Evolutionary conservation across 2,329 filamentous ascomycete genomes (phyloP), one percentile per base, ranked within the genome.

Genomic region (Leptographium procerum): DNA sequence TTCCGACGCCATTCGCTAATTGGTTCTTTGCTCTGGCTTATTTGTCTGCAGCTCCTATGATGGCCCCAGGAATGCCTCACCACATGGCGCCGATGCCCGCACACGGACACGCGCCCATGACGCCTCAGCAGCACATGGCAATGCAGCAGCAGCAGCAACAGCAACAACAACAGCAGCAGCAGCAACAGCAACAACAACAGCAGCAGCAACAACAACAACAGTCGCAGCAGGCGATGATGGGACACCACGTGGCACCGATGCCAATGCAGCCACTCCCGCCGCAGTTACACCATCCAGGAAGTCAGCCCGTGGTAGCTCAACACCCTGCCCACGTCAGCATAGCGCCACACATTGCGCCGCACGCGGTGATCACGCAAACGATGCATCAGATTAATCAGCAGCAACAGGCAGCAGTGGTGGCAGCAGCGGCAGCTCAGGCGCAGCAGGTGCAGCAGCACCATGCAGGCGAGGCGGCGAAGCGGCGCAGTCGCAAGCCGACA

Each of bases 401-500:
- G 47, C 47, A 29, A 26, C 47, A 52, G 31, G 58, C 57, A 1
- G 78, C 82, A 65, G 72, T 79, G 66, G 72, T 79, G 33, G 76
- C 72, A 55, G 78, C 82, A 66, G 72, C 79, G 36, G 75, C 77
- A 16, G 79, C 83, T 65, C 72, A 79, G 34, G 76, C 72, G 55
- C 73, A 76, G 65, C 75, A 77, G 68, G 74, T 77, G 65, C 75
- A 77, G 57, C 73, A 76, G 57, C 73, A 76, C 70, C 73, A 78
- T 63, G 82, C 83, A 51, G 79, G 77, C 64, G 86, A 89, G 69
- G 78, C 83, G 62, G 85, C 87, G 52, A 90, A 91, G 71, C 84
- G 91, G 61, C 85, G 89, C 65, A 90, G 89, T 68, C 85, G 86
- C 69, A 95, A 92, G 72, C 94, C 94, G 1, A 96, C 91, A 60